Evolutionary conservation across 78 protist species (phyloP), one percentile per base, ranked within the genome.

Genomic region (Dictyostelium firmibasis): DNA sequence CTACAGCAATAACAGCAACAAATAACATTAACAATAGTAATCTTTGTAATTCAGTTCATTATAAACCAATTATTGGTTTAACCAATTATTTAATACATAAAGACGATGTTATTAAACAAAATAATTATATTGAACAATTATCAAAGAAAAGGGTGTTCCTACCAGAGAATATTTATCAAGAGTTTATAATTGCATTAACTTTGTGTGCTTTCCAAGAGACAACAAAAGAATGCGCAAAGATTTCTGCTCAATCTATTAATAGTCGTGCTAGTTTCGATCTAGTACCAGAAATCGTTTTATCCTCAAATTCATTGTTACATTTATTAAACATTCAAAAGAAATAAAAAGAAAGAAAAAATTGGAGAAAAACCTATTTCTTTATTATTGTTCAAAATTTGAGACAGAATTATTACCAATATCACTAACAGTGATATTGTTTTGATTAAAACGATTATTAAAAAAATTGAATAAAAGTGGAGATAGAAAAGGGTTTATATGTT

Each of bases 201-300:
- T 89, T 67, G n/a, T 89, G 94, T 89, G 86, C 87, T 16, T 89
- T 89, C 44, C 94, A 89, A 69, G 94, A 81, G 3, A 62, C 94
- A 8, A 89, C 94, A 11, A 81, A 47, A n/a, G 75, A 72, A 23
- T 43, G 67, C 50, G 86, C 94, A 18, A 69, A 72, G 9, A 81
- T 81, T 31, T 69, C 87, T 5, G 9, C 81, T 16, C 50, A 89
- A 47, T 35, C 84, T 25, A 69, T 89, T 14, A 78, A 89, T 81
- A 23, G 64, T 23, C 33, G 94, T 29, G 94, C 94, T 8, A 78
- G 64, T n/a, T 81, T 79, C 36, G 94, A 89, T 81, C n/a, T 89
- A n/a, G 53, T 89, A 8, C 87, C 94, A 4, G 94, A 89, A 69
- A 70, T 89, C 14, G 57, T 89, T 38, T 70, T 89, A 50, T 81